A percentile compares a stretch with the other conserved stretches of the same genome.
phyloP scores from a whole-genome alignment of 805 yeast species.

The Metschnikowia amazonensis region DNA sequence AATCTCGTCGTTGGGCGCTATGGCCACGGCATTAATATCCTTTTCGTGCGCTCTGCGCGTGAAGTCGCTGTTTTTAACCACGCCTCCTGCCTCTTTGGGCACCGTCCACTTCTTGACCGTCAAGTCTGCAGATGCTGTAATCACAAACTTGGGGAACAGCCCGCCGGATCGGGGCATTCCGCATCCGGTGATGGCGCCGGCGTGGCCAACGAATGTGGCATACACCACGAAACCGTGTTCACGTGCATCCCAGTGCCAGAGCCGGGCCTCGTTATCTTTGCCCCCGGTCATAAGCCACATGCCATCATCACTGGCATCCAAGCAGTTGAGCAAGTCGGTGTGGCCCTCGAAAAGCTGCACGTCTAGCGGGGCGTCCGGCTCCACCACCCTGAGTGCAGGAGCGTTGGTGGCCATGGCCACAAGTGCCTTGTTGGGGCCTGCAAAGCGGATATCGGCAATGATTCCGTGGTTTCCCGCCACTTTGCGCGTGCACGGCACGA shows the following conservation, averaged over 20 bases:
- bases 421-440: constrained; percentile 55
- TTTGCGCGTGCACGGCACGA: constrained; percentile 45
- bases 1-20: constrained; percentile 84
- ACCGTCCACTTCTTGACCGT: constrained; percentile 85
- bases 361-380: constrained; percentile 56
- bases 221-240: constrained; percentile 39
- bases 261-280: constrained; percentile 78
- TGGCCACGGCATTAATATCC: constrained; percentile 84
- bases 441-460: constrained; percentile 80
- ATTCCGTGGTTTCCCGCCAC: constrained; percentile 96
- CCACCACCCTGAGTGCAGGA: constrained; percentile 75
- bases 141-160: constrained; percentile 57
- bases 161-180: constrained; percentile 55
- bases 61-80: constrained; percentile 65
- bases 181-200: constrained; percentile 80
- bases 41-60: constrained; percentile 97
- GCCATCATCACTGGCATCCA: constrained; percentile 79
- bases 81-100: constrained; percentile 40
- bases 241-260: constrained; percentile 67
- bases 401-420: constrained; percentile 93
- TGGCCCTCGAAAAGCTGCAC: constrained; percentile 75
- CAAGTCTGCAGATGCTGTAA: constrained; percentile 83
- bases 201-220: constrained; percentile 79
- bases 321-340: constrained; percentile 72
- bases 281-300: constrained; percentile 88